Evolutionary conservation across 495 filamentous ascomycete species (phyloP).

Genomic region (Aspergillus cristatus): DNA sequence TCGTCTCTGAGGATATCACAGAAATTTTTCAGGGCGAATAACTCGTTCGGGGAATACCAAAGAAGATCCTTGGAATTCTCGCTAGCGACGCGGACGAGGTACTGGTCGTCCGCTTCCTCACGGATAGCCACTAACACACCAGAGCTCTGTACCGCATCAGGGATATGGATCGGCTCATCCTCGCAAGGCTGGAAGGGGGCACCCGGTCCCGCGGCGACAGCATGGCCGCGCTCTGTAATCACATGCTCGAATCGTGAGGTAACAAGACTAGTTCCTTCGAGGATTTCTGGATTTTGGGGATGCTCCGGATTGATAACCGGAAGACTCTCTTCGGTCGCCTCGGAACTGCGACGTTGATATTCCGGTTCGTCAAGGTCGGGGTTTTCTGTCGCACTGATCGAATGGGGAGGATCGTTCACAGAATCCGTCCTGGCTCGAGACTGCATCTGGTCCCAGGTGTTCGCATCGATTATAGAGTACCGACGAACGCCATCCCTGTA

Average conservation of each 20-base stretch:
- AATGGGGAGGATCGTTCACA: constrained; percentile 5
- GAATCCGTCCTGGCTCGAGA: constrained; percentile 4
- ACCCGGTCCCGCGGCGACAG: constrained; percentile 72
- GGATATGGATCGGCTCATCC: constrained; percentile 89
- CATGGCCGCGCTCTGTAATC: constrained; percentile 71
- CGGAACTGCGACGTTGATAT: background rate
- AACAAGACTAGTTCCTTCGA: constrained; percentile 31
- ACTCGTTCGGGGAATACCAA: constrained; percentile 66
- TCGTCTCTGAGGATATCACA: constrained; percentile 74
- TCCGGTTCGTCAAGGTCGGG: constrained; percentile 8
- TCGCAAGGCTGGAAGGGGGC: constrained; percentile 70
- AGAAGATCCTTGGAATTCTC: constrained; percentile 75
- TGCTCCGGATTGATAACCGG: constrained; percentile 6
- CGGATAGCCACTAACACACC: constrained; percentile 70
- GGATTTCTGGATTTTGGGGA: constrained; percentile 9
- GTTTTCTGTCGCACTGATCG: constrained; percentile 2
- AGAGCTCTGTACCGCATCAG: constrained; percentile 83
- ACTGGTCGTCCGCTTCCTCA: constrained; percentile 56
- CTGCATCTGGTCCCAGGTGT: constrained; percentile 21
- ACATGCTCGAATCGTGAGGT: constrained; percentile 76
- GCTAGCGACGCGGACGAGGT: constrained; percentile 71
- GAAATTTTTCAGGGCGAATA: constrained; percentile 70
- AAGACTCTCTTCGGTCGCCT: background rate
- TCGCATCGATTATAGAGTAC: constrained; percentile 25
- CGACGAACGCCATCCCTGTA: constrained; percentile 18